phyloP scores from a whole-genome alignment of 2,329 filamentous ascomycete genomes.

The Beauveria pseudobassiana region DNA sequence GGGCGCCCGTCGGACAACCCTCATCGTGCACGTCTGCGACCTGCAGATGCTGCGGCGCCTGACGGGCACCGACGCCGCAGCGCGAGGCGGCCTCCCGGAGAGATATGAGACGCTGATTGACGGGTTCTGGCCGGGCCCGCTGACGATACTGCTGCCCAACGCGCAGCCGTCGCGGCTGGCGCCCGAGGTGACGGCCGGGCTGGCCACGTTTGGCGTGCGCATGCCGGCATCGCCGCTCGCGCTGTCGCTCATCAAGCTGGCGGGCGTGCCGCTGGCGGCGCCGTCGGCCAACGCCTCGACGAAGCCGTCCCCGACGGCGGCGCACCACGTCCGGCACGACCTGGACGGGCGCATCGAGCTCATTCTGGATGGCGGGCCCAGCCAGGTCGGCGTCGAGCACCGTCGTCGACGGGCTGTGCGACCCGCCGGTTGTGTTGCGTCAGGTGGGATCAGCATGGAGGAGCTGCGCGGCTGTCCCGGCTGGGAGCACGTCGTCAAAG shows the following conservation, averaged over 20 bases:
- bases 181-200: slow-evolving; percentile 82
- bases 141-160: slow-evolving; percentile 83
- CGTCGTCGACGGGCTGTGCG: slow-evolving; percentile 81
- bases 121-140: slow-evolving; percentile 86
- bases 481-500: slow-evolving; percentile 72
- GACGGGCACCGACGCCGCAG: slow-evolving; percentile 30
- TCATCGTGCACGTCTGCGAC: slow-evolving; percentile 88
- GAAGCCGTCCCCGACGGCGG: slow-evolving; percentile 83
- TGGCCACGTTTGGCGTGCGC: slow-evolving; percentile 78
- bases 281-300: slow-evolving; percentile 94
- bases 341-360: slow-evolving; percentile 73
- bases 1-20: slow-evolving; percentile 87
- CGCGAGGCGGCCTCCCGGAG: slow-evolving; percentile 45
- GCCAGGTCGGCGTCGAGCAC: slow-evolving; percentile 90
- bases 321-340: slow-evolving; percentile 82
- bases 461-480: slow-evolving; percentile 65
- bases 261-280: slow-evolving; percentile 73
- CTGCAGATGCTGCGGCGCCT: slow-evolving; percentile 65
- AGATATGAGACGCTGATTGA: slow-evolving; percentile 74
- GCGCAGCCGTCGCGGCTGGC: slow-evolving; percentile 64
- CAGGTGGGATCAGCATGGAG: slow-evolving; percentile 80
- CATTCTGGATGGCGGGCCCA: slow-evolving; percentile 83
- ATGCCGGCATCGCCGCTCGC: slow-evolving; percentile 86
- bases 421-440: slow-evolving; percentile 73
- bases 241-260: slow-evolving; percentile 73